phyloP scores from a whole-genome alignment of 768 basidiomycete genomes.

The Holtermannia corniformis region DNA sequence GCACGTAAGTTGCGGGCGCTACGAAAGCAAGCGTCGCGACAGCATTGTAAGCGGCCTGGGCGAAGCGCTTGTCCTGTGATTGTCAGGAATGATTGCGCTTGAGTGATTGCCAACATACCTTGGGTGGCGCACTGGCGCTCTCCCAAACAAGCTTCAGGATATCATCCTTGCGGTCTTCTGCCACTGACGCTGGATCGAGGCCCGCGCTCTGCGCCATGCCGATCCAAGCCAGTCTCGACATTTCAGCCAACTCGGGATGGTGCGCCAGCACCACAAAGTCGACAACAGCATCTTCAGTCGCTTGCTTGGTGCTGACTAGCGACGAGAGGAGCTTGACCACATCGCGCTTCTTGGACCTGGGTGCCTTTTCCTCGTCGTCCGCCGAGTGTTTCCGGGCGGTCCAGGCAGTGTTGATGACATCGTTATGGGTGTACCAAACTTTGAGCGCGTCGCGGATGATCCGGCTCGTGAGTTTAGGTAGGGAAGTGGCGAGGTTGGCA shows the following conservation, averaged over 20 bases:
- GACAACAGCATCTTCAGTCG: constrained; percentile 43
- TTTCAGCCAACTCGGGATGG: constrained; percentile 49
- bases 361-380: constrained; percentile 44
- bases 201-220: constrained; percentile 63
- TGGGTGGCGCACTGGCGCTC: constrained; percentile 18
- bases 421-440: constrained; percentile 28
- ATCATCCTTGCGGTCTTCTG: constrained; percentile 29
- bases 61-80: constrained; percentile 23
- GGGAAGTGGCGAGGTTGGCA: constrained; percentile 39
- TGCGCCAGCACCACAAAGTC: constrained; percentile 62
- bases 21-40: constrained; percentile 72
- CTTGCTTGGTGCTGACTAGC: not conserved
- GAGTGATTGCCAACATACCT: constrained; percentile 14
- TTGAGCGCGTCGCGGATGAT: constrained; percentile 57
- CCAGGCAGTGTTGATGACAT: constrained; percentile 17
- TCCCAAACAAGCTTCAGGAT: constrained; percentile 21
- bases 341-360: constrained; percentile 47
- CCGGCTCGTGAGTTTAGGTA: constrained; percentile 49
- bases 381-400: constrained; percentile 17
- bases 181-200: constrained; percentile 59
- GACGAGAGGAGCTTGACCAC: constrained; percentile 23
- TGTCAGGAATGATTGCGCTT: constrained; percentile 4
- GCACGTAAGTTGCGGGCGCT: constrained; percentile 58
- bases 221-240: constrained; percentile 64
- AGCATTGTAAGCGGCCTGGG: constrained; percentile 59